Conservation (phyloP, 768 basidiomycete genomes). For the Tylopilus sp. region DNA sequence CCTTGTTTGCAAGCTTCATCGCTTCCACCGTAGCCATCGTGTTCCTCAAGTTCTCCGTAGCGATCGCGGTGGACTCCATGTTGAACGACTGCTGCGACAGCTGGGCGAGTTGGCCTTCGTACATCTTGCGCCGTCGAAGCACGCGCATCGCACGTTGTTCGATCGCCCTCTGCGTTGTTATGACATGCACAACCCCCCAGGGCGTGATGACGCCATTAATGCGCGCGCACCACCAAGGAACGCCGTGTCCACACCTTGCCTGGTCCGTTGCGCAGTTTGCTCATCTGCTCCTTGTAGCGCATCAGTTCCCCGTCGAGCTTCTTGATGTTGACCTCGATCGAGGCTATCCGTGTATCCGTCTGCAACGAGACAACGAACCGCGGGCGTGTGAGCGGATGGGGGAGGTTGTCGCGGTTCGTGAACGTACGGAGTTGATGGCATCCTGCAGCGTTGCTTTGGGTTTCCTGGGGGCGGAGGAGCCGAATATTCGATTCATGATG, state of each 20-base stretch:
- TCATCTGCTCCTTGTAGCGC: conserved; percentile 95
- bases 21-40: conserved; percentile 99
- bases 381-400: not conserved
- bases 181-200: too few species aligned
- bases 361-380: conserved; percentile 29
- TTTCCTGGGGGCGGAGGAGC: conserved; percentile 68
- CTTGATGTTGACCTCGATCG: conserved; percentile 94
- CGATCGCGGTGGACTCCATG: conserved; percentile 93
- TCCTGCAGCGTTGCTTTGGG: conserved; percentile 86
- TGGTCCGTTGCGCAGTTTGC: conserved; percentile 87
- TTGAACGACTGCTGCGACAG: conserved; percentile 95
- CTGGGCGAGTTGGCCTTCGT: conserved; percentile 88
- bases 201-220: too few species aligned
- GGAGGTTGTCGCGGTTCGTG: not conserved
- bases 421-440: conserved; percentile 82
- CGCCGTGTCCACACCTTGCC: too few species aligned
- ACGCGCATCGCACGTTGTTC: conserved; percentile 92
- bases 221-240: too few species aligned
- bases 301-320: conserved; percentile 93
- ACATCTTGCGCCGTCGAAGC: conserved; percentile 94
- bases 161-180: conserved; percentile 77
- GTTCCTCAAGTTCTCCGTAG: conserved; percentile 97
- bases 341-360: conserved; percentile 85
- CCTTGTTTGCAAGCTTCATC: conserved; percentile 94
- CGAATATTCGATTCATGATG: conserved; percentile 84